A percentile compares a stretch with the other conserved stretches of the same genome.
Evolutionary conservation across 2,329 filamentous ascomycete genomes (phyloP).

Genomic region (Grosmannia serpens): DNA sequence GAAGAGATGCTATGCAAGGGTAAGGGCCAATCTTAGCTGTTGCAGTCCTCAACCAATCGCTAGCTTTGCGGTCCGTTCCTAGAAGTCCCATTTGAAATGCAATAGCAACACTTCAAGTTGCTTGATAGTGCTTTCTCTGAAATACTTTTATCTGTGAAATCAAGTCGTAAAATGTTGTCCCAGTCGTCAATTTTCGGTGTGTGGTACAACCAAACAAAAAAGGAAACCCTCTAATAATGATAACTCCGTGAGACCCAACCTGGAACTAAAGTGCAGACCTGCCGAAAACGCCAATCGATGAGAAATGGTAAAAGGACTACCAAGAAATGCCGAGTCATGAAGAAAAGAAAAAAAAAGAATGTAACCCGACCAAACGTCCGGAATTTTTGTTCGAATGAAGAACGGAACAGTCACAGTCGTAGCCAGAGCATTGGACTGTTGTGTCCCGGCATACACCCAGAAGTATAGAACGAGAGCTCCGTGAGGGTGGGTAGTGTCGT

Average conservation of each 20-base stretch:
- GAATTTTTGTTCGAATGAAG: neutral
- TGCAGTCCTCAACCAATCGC: neutral
- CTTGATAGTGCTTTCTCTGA: neutral
- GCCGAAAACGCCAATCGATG: slow-evolving; percentile 19
- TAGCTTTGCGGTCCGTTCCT: neutral
- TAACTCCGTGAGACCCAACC: slow-evolving; percentile 1
- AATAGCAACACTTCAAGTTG: neutral
- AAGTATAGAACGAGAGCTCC: too few relatives aligned
- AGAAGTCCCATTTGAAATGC: neutral
- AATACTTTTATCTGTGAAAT: neutral
- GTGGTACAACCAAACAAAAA: neutral
- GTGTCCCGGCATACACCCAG: neutral
- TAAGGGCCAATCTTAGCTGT: too few relatives aligned
- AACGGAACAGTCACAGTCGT: neutral
- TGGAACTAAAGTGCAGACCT: neutral
- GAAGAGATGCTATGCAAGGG: too few relatives aligned
- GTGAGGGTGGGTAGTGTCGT: too few relatives aligned
- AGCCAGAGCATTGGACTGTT: neutral
- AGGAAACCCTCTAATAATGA: neutral
- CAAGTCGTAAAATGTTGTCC: slow-evolving; percentile 4
- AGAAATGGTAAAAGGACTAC: neutral
- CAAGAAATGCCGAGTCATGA: neutral
- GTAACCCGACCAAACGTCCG: neutral
- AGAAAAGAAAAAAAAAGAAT: neutral
- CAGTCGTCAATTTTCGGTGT: slow-evolving; percentile 6